Evolutionary conservation across 2,329 filamentous ascomycete genomes (phyloP).

Genomic region (Arthroderma uncinatum): DNA sequence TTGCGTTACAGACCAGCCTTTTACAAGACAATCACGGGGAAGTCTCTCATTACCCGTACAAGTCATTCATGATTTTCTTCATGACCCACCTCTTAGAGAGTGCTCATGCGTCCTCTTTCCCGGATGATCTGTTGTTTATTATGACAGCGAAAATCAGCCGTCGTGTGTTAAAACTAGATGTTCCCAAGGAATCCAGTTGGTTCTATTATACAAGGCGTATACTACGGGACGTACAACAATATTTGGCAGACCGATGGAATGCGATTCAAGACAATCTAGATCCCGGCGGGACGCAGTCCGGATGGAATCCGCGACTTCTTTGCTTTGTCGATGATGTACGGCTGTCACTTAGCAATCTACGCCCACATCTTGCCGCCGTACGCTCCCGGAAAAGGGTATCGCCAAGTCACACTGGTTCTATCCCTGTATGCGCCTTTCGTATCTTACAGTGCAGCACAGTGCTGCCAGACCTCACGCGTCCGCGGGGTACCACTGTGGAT

Average conservation of each 20-base stretch:
- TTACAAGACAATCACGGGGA: not conserved
- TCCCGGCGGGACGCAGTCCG: not conserved
- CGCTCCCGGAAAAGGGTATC: too few relatives aligned
- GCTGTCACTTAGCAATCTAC: too few relatives aligned
- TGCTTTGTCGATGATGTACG: too few relatives aligned
- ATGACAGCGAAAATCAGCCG: conserved; percentile 36
- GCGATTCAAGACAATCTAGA: not conserved
- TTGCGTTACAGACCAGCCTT: conserved; percentile 34
- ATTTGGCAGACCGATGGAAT: not conserved
- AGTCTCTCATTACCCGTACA: conserved; percentile 30
- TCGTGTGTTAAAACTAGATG: conserved; percentile 31
- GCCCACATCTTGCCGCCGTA: too few relatives aligned
- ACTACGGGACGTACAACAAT: too few relatives aligned
- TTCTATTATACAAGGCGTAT: too few relatives aligned
- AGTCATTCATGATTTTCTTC: conserved; percentile 41
- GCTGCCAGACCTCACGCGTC: not conserved
- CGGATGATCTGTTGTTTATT: conserved; percentile 23
- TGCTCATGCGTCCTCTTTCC: conserved; percentile 9
- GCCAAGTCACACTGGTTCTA: too few relatives aligned
- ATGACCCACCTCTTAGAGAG: conserved; percentile 28
- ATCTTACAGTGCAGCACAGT: too few relatives aligned
- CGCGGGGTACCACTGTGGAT: not conserved
- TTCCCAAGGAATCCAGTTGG: too few relatives aligned
- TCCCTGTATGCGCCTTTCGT: too few relatives aligned
- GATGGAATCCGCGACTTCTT: too few relatives aligned